phyloP scores from a whole-genome alignment of 108 stramenopile species.

The Ochromonas danica region DNA sequence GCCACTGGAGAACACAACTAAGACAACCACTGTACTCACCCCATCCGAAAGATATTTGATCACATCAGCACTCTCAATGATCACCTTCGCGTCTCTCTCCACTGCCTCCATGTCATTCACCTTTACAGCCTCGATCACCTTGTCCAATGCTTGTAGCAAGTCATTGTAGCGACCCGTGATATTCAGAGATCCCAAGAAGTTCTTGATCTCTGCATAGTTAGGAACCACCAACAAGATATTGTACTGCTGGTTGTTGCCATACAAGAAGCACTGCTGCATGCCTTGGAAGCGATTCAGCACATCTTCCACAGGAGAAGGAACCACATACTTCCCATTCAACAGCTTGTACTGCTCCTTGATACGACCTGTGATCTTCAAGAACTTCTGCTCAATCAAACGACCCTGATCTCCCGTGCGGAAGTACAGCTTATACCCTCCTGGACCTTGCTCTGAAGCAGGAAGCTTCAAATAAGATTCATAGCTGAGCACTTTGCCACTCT shows the following conservation, averaged over 20 bases:
- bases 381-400: constrained; percentile 62
- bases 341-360: constrained; percentile 87
- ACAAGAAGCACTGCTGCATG: constrained; percentile 81
- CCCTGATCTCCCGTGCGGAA: constrained; percentile 87
- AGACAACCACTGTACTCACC: too few relatives aligned
- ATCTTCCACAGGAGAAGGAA: constrained; percentile 83
- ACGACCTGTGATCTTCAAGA: constrained; percentile 49
- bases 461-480: not conserved
- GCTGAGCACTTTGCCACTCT: too few relatives aligned
- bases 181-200: too few relatives aligned
- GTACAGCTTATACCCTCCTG: constrained; percentile 69
- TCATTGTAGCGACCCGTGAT: too few relatives aligned
- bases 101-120: too few relatives aligned
- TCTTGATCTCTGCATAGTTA: constrained; percentile 66
- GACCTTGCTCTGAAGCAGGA: not conserved
- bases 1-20: not conserved
- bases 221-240: constrained; percentile 84
- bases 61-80: too few relatives aligned
- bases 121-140: too few relatives aligned
- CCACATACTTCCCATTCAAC: constrained; percentile 93
- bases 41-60: too few relatives aligned
- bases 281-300: constrained; percentile 77
- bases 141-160: too few relatives aligned
- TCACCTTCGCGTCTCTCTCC: too few relatives aligned
- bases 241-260: constrained; percentile 78